Evolutionary conservation across 2,329 filamentous ascomycete species (phyloP), one percentile per base, ranked within the genome.

Genomic region (Calonectria henricotiae): DNA sequence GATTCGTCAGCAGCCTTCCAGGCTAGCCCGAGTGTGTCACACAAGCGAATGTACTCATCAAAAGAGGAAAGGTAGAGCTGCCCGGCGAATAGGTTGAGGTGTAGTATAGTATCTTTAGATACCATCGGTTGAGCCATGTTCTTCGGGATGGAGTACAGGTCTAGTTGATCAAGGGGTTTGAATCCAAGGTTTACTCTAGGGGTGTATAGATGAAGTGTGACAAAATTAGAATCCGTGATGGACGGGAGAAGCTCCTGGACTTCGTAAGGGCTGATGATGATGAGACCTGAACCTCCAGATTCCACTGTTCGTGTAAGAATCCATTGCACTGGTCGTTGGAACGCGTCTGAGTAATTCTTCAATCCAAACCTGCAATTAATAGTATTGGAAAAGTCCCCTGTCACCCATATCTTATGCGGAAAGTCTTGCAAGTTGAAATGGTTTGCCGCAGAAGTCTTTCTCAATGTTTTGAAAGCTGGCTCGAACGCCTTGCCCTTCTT

Each of bases 31-130:
- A 93, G 80, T 46, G 85, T 86, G 1, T 82, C 77, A 69, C 89
- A 91, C 0, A 87, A 76, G 1, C 82, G 77, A 0, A 78, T 71
- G 71, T 94, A 94, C 64, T 93, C 87, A 0, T 81, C 68, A 49
- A 85, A 88, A 0, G 83, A 85, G 0, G 77, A 79, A 11, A 94
- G 82, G 73, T 94, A 94, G 0, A 94, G 83, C 65, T 92, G 90
- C 0, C 92, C 92, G 0, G 92, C 84, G 65, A 94, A 94, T 0
- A 94, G 80, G 49, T 92, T 91, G 0, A 94, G 83, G 67, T 89
- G 83, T 0, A 83, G 80, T 0, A 81, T 78, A 0, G 88, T 81
- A 77, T 44, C 65, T 70, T 60, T 15, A 0, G 11, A 15, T 2
- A 65, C 39, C 7, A 0, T 9, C 3, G 2, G 4, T 3, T 3